Conservation (phyloP, 2,329 filamentous ascomycete genomes). For the Colletotrichum sp. region DNA sequence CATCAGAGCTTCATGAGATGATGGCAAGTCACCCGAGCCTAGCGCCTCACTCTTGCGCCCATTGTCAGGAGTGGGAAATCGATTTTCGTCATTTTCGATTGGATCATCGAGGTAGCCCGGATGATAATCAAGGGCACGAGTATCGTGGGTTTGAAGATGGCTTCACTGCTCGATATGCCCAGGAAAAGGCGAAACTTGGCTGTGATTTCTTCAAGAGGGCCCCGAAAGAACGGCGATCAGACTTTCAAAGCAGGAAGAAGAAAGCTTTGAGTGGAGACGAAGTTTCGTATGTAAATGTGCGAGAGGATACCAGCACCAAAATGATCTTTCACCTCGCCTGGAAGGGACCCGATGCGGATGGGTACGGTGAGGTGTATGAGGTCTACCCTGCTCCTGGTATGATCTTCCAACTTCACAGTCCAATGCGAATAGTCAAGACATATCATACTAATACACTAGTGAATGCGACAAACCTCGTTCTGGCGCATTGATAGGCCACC, state of each 20-base stretch:
- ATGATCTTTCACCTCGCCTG: not conserved
- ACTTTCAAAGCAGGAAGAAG: not conserved
- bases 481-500: not conserved
- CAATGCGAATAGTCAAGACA: too few relatives aligned
- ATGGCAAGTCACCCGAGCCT: not conserved
- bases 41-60: not conserved
- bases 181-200: not conserved
- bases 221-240: not conserved
- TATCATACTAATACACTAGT: not conserved
- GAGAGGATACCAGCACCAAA: not conserved
- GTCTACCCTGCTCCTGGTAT: not conserved
- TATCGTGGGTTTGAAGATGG: too few relatives aligned
- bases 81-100: not conserved
- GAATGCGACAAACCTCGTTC: not conserved
- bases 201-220: not conserved
- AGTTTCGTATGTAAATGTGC: not conserved
- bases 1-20: not conserved
- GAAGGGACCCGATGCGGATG: not conserved
- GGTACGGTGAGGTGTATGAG: not conserved
- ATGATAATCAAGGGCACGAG: not conserved
- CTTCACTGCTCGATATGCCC: not conserved
- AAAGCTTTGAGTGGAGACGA: not conserved
- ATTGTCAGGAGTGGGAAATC: not conserved
- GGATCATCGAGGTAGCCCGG: not conserved
- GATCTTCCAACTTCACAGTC: not conserved